Evolutionary conservation across 768 basidiomycete genomes (phyloP).

Genomic region (Phylloporus arenicola): DNA sequence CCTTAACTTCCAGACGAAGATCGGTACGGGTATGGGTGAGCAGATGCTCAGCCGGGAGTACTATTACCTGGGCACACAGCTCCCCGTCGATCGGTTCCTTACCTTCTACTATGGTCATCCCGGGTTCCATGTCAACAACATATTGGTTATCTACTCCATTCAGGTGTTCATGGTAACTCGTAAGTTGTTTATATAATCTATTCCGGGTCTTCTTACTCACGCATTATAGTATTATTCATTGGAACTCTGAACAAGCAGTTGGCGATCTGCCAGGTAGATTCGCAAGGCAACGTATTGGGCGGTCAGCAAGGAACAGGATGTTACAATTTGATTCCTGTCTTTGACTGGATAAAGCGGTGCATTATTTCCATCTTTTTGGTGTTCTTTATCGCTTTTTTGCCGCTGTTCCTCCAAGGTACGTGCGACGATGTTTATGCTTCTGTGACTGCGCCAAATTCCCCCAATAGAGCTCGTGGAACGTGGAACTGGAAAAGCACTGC

Average conservation of each 20-base stretch:
- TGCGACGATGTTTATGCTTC: not conserved
- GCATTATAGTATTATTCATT: constrained; percentile 72
- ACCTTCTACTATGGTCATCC: constrained; percentile 99
- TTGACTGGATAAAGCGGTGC: constrained; percentile 96
- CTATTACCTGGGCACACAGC: constrained; percentile 96
- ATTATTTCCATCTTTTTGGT: constrained; percentile 98
- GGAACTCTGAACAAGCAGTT: constrained; percentile 95
- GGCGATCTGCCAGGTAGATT: constrained; percentile 81
- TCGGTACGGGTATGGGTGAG: constrained; percentile 99
- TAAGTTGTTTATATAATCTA: constrained; percentile 38
- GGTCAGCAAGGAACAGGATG: constrained; percentile 77
- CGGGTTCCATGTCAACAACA: constrained; percentile 99
- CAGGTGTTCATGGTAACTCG: constrained; percentile 95
- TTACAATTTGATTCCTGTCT: constrained; percentile 94
- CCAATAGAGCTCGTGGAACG: constrained; percentile 85
- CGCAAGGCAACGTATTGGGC: constrained; percentile 67
- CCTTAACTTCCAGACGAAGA: constrained; percentile 99
- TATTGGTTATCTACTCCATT: constrained; percentile 96
- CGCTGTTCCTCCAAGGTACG: constrained; percentile 91
- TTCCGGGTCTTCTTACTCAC: constrained; percentile 4
- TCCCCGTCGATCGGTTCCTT: constrained; percentile 96
- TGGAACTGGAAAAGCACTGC: constrained; percentile 89
- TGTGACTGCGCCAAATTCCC: constrained; percentile 1
- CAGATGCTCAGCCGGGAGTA: constrained; percentile 99
- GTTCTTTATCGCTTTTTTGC: constrained; percentile 96